Base-by-base conservation (phyloP, 83 land plant genomes). In the Picea abies region DNA sequence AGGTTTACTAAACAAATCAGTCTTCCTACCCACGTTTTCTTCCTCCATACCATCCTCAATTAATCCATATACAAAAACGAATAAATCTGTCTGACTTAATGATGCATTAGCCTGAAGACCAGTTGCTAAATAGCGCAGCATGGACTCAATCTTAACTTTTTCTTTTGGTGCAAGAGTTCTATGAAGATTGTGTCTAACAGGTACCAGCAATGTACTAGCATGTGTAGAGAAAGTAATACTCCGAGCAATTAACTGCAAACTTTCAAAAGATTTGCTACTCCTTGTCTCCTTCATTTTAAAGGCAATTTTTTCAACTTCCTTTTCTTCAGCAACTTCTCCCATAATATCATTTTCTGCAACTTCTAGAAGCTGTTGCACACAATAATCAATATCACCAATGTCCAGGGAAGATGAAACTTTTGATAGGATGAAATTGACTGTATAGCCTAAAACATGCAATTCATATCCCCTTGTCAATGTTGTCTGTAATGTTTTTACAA, bases 251-350 rank as follows among this genome's bases (percentile, higher is more conserved):
- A 97, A 80, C 81, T 84, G 85, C 29, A 97, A 69, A 65, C 98
- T 94, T 29, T 96, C 98, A 88, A 87, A 97, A 26, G 99, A 97
- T 73, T 89, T 89, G 29, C 56, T 84, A 56, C 91, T 90, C 79
- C 84, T 91, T 17, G 95, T 93, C 73, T 97, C 99, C 71, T 96
- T 97, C 98, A 96, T 94, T 90, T 94, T 97, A 10, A 86, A 88
- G 83, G 99, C 97, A 83, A 97, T 86, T 77, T 98, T 95, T 22
- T 91, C 98, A 26, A 97, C 98, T 71, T 93, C 95, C 84, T 94
- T 97, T 81, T 97, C 93, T 76, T 94, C 94, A 6, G 94, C 87
- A 81, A 94, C 97, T 80, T 92, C 92, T 56, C 96, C 98, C 85
- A 97, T 87, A 19, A 97, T 92, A 78, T 97, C 99, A 84, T 87